Percentiles rank a stretch among this genome's conserved stretches.
These are phyloP conservation scores for Panaeolus papilionaceus DNA, from an alignment of 768 basidiomycete species.

Conservation along the genomic window DNA sequence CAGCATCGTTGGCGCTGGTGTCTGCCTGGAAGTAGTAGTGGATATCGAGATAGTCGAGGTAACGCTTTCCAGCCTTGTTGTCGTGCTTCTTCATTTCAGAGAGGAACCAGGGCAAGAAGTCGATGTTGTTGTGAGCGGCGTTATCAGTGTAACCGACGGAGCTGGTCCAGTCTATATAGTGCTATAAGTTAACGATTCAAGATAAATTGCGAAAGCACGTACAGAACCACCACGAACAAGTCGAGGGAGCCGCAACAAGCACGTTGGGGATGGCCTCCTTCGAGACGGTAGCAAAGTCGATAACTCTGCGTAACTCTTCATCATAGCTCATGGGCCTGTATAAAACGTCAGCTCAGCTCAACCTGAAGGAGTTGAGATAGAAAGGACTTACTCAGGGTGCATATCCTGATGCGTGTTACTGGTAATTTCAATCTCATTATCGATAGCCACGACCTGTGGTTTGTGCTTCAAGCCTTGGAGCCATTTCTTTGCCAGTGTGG, in stretches of 20 bases:
- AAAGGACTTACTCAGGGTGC: conserved; percentile 47
- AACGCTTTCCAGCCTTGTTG: conserved; percentile 41
- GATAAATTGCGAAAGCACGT: conserved; percentile 24
- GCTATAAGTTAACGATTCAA: conserved; percentile 5
- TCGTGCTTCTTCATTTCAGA: conserved; percentile 50
- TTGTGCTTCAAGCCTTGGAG: conserved; percentile 51
- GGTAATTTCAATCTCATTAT: conserved; percentile 67
- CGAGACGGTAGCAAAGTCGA: conserved; percentile 45
- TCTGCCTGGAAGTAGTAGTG: conserved; percentile 62
- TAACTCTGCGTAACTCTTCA: conserved; percentile 55
- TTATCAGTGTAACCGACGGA: conserved; percentile 52
- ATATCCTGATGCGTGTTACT: conserved; percentile 60
- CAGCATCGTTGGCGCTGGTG: conserved; percentile 55
- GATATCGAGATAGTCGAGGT: conserved; percentile 60
- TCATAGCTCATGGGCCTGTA: conserved; percentile 52
- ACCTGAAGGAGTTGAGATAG: conserved; percentile 11
- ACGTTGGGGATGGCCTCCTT: conserved; percentile 52
- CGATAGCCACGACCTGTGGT: conserved; percentile 53
- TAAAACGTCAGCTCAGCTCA: background rate
- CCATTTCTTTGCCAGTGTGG: conserved; percentile 48
- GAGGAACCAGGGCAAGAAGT: conserved; percentile 65
- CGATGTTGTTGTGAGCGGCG: conserved; percentile 54
- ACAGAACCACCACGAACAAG: conserved; percentile 54
- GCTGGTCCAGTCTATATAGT: conserved; percentile 57
- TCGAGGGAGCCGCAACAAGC: conserved; percentile 52